Percentiles rank a stretch among this genome's conserved stretches.
Conservation (phyloP, 805 yeast species). For the Myxozyma nipponensis region DNA sequence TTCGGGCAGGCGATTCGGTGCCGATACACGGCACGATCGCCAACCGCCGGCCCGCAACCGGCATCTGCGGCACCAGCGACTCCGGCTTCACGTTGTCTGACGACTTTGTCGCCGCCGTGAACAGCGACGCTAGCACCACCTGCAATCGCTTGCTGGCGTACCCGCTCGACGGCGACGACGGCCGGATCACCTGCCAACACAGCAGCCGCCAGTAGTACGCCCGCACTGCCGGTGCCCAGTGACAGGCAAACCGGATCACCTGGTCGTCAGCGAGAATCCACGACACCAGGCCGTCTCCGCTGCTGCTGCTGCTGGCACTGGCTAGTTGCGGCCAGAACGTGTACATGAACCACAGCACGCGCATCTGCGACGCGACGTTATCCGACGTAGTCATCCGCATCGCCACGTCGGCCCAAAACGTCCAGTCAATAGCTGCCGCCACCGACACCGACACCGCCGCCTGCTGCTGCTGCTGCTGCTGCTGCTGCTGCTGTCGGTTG, state of each 20-base stretch:
- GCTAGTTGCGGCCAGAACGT: constrained; percentile 73
- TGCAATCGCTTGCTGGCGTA: constrained; percentile 13
- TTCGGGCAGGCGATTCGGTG: constrained; percentile 20
- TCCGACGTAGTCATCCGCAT: constrained; percentile 59
- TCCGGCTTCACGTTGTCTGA: background rate
- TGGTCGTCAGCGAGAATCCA: constrained; percentile 51
- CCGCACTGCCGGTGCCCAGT: constrained; percentile 77
- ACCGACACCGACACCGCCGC: constrained; percentile 38
- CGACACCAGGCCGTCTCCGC: constrained; percentile 31
- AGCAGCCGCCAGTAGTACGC: constrained; percentile 63
- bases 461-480: too few species aligned
- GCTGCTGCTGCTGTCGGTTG: too few species aligned
- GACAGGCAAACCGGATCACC: constrained; percentile 62
- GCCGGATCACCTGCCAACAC: constrained; percentile 55
- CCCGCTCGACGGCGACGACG: constrained; percentile 13
- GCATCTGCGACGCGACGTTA: constrained; percentile 57
- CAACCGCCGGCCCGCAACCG: constrained; percentile 22
- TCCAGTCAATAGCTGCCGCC: constrained; percentile 55
- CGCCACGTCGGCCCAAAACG: constrained; percentile 65
- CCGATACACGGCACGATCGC: constrained; percentile 20
- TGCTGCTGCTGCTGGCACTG: constrained; percentile 28
- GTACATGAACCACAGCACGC: constrained; percentile 62
- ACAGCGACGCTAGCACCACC: background rate
- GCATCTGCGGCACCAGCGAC: constrained; percentile 1
- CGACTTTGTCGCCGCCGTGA: background rate